Evolutionary conservation across 805 yeast genomes (phyloP).

Genomic region (Phaffomyces thermotolerans): DNA sequence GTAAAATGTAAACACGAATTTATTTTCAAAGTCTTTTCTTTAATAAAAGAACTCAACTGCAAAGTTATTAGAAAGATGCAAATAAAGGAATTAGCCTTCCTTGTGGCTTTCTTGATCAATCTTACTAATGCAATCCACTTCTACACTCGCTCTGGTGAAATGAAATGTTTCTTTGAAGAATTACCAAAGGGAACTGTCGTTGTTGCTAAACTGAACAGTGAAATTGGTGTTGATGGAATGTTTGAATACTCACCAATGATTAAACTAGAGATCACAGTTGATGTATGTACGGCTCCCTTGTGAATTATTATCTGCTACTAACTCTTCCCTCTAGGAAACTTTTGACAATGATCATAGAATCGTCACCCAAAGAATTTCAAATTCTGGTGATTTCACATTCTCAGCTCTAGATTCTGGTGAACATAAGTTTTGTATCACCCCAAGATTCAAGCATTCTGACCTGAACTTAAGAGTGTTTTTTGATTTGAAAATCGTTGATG

Average conservation of each 20-base stretch:
- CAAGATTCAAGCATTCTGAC: slow-evolving; percentile 35
- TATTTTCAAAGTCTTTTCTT: too few species aligned
- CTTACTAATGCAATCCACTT: slow-evolving; percentile 45
- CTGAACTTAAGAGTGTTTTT: slow-evolving; percentile 59
- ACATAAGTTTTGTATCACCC: slow-evolving; percentile 73
- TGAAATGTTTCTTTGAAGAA: slow-evolving; percentile 80
- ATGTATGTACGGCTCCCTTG: slow-evolving; percentile 30
- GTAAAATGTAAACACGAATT: too few species aligned
- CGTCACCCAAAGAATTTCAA: slow-evolving; percentile 52
- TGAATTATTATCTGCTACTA: background rate
- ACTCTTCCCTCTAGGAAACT: slow-evolving; percentile 38
- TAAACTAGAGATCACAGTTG: slow-evolving; percentile 61
- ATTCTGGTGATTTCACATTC: slow-evolving; percentile 67
- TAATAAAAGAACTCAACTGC: too few species aligned
- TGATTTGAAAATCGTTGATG: slow-evolving; percentile 64
- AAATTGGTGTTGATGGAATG: slow-evolving; percentile 41
- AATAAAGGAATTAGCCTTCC: background rate
- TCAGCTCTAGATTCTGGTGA: slow-evolving; percentile 81
- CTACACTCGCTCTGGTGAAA: slow-evolving; percentile 68
- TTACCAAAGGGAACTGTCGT: slow-evolving; percentile 72
- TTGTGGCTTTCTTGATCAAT: slow-evolving; percentile 1
- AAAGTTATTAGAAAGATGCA: too few species aligned
- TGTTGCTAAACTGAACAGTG: slow-evolving; percentile 68
- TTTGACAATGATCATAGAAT: slow-evolving; percentile 82
- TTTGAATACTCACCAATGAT: slow-evolving; percentile 49